Evolutionary conservation across 306 rosid species (phyloP).

Genomic region (Urtica urens): DNA sequence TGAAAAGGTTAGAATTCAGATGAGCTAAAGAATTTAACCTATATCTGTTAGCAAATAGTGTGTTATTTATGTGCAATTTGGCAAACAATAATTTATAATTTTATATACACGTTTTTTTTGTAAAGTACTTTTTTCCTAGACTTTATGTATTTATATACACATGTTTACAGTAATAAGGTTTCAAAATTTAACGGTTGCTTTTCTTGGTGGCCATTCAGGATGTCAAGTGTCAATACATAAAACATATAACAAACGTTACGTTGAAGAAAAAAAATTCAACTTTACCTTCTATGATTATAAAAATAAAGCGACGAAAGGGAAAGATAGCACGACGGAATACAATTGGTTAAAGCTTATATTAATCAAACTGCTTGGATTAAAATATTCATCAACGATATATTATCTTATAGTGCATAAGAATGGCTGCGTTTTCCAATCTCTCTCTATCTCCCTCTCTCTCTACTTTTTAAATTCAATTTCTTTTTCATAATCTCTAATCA

Average conservation of each 20-base stretch:
- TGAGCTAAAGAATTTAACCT: background rate
- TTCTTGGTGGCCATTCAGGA: background rate
- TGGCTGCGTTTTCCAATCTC: conserved; percentile 18
- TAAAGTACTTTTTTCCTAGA: no score
- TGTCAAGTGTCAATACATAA: background rate
- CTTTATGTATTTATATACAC: background rate
- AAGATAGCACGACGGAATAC: background rate
- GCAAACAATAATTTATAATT: no score
- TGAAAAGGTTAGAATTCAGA: background rate
- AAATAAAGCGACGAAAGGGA: background rate
- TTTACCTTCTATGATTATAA: background rate
- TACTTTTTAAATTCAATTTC: background rate
- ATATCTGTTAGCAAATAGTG: background rate
- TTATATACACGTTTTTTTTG: no score
- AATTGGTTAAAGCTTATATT: background rate
- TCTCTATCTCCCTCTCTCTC: conserved; percentile 9
- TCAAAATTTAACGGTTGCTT: background rate
- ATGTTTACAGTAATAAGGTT: background rate
- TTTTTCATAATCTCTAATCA: conserved; percentile 7
- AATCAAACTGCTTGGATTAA: conserved; percentile 3
- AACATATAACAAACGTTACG: background rate
- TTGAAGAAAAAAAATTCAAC: conserved; percentile 1
- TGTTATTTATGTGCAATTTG: background rate
- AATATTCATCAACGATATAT: conserved; percentile 5
- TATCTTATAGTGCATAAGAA: conserved; percentile 11